Evolutionary conservation across 345 rosid genomes (phyloP).

Genomic region (Lumnitzera littorea): DNA sequence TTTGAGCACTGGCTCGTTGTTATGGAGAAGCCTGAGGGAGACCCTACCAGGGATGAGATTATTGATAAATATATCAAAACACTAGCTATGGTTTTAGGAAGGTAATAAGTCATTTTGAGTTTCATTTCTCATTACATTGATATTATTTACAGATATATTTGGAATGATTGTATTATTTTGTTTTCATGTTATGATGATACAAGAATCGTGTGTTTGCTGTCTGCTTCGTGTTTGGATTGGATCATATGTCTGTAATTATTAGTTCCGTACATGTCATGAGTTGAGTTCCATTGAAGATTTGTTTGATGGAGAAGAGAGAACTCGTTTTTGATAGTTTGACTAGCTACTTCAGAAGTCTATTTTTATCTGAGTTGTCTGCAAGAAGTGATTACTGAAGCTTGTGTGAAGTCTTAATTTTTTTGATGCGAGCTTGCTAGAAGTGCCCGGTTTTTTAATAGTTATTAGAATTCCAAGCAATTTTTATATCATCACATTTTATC

Average conservation of each 20-base stretch:
- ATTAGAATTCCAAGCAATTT: no score
- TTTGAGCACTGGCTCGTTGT: slow-evolving; percentile 95
- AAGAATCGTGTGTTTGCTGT: neutral
- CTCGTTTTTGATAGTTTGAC: no score
- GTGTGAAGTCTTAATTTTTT: no score
- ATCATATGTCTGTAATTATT: neutral
- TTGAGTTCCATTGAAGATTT: no score
- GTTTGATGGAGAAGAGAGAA: no score
- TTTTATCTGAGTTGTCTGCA: no score
- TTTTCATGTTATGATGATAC: neutral
- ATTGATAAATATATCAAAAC: slow-evolving; percentile 68
- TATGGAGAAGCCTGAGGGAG: slow-evolving; percentile 57
- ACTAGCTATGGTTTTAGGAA: slow-evolving; percentile 63
- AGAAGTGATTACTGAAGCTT: no score
- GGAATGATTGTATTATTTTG: neutral
- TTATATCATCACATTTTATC: no score
- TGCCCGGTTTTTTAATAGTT: no score
- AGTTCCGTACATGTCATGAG: neutral
- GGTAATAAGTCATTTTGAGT: slow-evolving; percentile 23
- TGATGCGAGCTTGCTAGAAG: no score
- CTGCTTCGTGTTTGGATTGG: no score
- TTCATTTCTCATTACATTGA: neutral
- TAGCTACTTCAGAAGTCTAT: no score
- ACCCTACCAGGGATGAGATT: slow-evolving; percentile 78
- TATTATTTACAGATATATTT: neutral